Conservation (phyloP, 352 stramenopile species). For the Phytopythium delawarense region DNA sequence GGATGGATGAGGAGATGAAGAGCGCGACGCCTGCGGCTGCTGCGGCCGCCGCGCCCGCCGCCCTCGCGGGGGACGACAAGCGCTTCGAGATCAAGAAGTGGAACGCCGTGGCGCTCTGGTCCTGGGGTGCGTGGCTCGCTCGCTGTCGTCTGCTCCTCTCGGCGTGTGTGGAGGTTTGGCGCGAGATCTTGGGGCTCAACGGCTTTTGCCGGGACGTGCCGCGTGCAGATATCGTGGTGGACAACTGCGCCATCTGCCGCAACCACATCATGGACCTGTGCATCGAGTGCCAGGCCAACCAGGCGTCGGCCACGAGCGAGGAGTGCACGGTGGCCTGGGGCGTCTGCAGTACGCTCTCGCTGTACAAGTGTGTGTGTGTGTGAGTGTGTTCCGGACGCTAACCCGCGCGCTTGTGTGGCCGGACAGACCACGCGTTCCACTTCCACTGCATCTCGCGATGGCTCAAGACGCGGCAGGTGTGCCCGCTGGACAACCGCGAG, state of each 20-base stretch:
- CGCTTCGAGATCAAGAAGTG: constrained; percentile 99
- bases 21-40: constrained; percentile 19
- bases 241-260: constrained; percentile 97
- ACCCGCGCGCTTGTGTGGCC: constrained; percentile 8
- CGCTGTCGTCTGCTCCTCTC: constrained; percentile 6
- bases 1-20: constrained; percentile 82
- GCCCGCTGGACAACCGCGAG: constrained; percentile 99
- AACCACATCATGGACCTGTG: constrained; percentile 99
- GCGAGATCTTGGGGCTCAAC: not conserved
- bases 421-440: constrained; percentile 97
- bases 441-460: constrained; percentile 99
- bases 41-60: constrained; percentile 13
- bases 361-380: not conserved
- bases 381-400: not conserved
- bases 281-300: constrained; percentile 98
- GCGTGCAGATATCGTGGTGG: constrained; percentile 75
- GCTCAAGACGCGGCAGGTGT: constrained; percentile 98
- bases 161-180: not conserved
- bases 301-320: constrained; percentile 83
- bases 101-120: constrained; percentile 99
- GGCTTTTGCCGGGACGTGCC: not conserved
- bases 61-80: constrained; percentile 50
- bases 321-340: constrained; percentile 87
- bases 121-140: constrained; percentile 81
- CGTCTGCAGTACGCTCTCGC: constrained; percentile 69